A percentile compares a stretch with the other conserved stretches of the same genome.
These are phyloP conservation scores for Wallemia ichthyophaga DNA, from an alignment of 1,284 basidiomycete species.

Conservation along the genomic window DNA sequence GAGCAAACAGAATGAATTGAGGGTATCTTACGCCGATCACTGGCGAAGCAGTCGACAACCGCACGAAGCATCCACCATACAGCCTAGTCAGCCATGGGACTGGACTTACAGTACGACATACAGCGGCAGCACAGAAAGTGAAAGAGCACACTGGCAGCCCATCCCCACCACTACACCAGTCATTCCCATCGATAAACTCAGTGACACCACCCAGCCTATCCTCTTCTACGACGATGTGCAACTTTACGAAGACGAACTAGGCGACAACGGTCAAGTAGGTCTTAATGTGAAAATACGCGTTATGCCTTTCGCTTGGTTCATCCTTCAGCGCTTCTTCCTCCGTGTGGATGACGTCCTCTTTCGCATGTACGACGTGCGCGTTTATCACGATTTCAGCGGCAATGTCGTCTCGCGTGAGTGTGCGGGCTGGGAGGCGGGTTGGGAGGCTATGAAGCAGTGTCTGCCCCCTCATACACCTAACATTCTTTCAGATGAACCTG, in stretches of 20 bases:
- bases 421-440: slow-evolving; percentile 66
- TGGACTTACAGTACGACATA: slow-evolving; percentile 94
- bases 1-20: not conserved
- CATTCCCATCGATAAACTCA: slow-evolving; percentile 43
- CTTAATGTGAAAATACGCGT: slow-evolving; percentile 71
- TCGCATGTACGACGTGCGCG: slow-evolving; percentile 57
- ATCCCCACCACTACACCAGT: slow-evolving; percentile 27
- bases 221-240: slow-evolving; percentile 78
- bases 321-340: slow-evolving; percentile 69
- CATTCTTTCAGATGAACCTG: not conserved
- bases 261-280: slow-evolving; percentile 67
- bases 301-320: slow-evolving; percentile 86
- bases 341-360: slow-evolving; percentile 89
- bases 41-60: not conserved
- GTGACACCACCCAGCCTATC: slow-evolving; percentile 72
- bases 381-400: slow-evolving; percentile 49
- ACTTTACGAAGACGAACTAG: slow-evolving; percentile 73
- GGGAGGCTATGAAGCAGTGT: slow-evolving; percentile 35
- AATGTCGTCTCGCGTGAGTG: slow-evolving; percentile 40
- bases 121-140: slow-evolving; percentile 25
- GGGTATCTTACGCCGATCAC: not conserved
- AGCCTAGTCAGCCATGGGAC: slow-evolving; percentile 62
- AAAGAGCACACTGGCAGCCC: slow-evolving; percentile 10
- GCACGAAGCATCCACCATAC: slow-evolving; percentile 22
- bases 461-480: not conserved